These are phyloP conservation scores for Lachancea fermentati DNA, from an alignment of 805 yeast genomes.

Conservation along the genomic window DNA sequence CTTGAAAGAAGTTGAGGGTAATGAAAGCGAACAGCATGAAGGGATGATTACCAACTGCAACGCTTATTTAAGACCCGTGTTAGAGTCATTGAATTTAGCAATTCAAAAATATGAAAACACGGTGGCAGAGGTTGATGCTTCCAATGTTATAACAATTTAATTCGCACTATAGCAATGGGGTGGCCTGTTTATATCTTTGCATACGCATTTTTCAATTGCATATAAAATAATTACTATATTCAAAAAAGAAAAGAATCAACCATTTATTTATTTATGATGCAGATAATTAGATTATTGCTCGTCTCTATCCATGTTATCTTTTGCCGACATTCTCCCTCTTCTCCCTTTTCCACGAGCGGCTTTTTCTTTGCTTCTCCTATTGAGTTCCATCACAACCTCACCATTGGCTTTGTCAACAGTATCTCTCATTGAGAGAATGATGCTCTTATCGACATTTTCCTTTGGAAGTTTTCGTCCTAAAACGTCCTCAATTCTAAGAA, in stretches of 20 bases:
- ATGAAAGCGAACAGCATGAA: conserved; percentile 28
- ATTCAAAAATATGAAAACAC: conserved; percentile 37
- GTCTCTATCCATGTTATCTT: conserved; percentile 44
- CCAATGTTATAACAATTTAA: neutral
- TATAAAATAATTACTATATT: neutral
- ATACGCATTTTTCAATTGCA: conserved; percentile 1
- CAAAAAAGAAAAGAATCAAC: no score
- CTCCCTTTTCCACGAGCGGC: conserved; percentile 37
- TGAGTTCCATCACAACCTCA: conserved; percentile 70
- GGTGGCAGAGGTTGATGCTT: conserved; percentile 3
- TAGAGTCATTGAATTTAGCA: conserved; percentile 42
- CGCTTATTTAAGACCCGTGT: conserved; percentile 40
- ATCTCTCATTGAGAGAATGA: conserved; percentile 69
- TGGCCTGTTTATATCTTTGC: neutral
- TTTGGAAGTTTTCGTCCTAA: conserved; percentile 79
- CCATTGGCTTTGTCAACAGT: conserved; percentile 90
- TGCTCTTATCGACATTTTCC: conserved; percentile 71
- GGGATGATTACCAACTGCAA: conserved; percentile 24
- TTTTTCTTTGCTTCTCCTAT: conserved; percentile 62
- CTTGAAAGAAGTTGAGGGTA: conserved; percentile 25
- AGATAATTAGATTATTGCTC: conserved; percentile 34
- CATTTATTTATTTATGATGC: no score
- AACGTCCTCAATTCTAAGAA: conserved; percentile 82
- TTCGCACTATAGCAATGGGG: neutral
- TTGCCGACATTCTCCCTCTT: conserved; percentile 34